Evolutionary conservation across 1,139 yeast genomes (phyloP).

Genomic region (Saccharomyces pastorianus): DNA sequence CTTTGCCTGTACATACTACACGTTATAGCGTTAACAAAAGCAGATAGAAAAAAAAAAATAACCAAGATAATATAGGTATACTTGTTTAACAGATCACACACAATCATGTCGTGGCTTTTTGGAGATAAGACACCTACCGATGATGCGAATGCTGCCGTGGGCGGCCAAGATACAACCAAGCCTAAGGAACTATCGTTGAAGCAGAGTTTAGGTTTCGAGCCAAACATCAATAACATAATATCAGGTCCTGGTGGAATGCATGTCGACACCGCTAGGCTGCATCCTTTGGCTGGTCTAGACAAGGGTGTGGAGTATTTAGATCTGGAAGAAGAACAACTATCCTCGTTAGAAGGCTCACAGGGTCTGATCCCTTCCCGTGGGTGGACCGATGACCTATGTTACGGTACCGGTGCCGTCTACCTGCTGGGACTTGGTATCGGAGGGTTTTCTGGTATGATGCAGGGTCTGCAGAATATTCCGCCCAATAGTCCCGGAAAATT

Average conservation of each 20-base stretch:
- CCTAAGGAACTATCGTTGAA: conserved; percentile 25
- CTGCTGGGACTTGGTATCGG: conserved; percentile 74
- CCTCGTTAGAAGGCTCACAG: conserved; percentile 73
- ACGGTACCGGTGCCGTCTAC: conserved; percentile 95
- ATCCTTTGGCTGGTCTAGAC: conserved; percentile 90
- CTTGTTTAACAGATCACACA: neutral
- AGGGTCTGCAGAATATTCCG: conserved; percentile 74
- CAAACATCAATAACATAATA: neutral
- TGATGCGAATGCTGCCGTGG: conserved; percentile 4
- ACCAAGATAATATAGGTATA: neutral
- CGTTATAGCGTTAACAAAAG: neutral
- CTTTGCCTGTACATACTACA: neutral
- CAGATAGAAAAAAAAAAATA: neutral
- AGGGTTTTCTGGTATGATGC: conserved; percentile 80
- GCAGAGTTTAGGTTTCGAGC: conserved; percentile 1
- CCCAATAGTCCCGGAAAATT: conserved; percentile 63
- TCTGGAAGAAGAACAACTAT: conserved; percentile 74
- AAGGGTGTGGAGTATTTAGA: conserved; percentile 85
- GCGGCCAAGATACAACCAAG: conserved; percentile 15
- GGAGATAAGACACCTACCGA: conserved; percentile 38
- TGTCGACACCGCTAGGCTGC: conserved; percentile 46
- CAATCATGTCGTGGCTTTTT: conserved; percentile 60
- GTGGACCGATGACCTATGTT: conserved; percentile 94
- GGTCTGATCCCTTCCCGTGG: conserved; percentile 91
- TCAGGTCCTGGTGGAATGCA: neutral